These are phyloP conservation scores for Ganoderma resinaceum DNA, from an alignment of 1,284 basidiomycete species.

Conservation along the genomic window DNA sequence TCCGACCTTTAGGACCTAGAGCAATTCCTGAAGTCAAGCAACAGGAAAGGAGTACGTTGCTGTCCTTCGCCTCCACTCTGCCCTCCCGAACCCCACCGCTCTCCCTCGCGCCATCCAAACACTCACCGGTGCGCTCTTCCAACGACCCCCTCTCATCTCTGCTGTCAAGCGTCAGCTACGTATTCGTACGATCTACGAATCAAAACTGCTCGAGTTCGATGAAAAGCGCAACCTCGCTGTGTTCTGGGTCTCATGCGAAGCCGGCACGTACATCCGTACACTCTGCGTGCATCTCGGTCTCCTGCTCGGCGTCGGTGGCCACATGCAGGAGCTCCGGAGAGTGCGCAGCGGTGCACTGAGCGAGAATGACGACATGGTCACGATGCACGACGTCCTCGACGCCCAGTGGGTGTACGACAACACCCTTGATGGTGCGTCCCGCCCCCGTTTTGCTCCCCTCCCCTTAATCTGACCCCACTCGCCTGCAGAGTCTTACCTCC, in stretches of 20 bases:
- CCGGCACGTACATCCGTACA: slow-evolving; percentile 98
- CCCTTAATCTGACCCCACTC: slow-evolving; percentile 6
- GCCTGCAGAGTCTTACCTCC: slow-evolving; percentile 88
- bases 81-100: slow-evolving; percentile 81
- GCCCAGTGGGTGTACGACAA: slow-evolving; percentile 99
- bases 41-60: slow-evolving; percentile 98
- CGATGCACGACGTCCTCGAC: slow-evolving; percentile 99
- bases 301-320: slow-evolving; percentile 94
- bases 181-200: slow-evolving; percentile 97
- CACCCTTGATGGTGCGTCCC: slow-evolving; percentile 83
- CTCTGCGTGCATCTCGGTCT: slow-evolving; percentile 98
- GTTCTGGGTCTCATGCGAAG: slow-evolving; percentile 99
- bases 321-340: slow-evolving; percentile 98
- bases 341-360: slow-evolving; percentile 96
- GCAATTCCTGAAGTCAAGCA: not conserved
- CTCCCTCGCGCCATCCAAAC: slow-evolving; percentile 96
- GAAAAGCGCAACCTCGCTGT: slow-evolving; percentile 97
- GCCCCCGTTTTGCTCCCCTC: not conserved
- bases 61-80: slow-evolving; percentile 91
- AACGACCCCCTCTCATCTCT: slow-evolving; percentile 98
- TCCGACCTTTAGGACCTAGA: not conserved
- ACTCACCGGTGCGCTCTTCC: slow-evolving; percentile 97
- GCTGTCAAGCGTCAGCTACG: slow-evolving; percentile 99
- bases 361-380: slow-evolving; percentile 98
- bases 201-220: slow-evolving; percentile 96